Conservation (phyloP, 345 rosid genomes). For the Noccaea caerulescens region DNA sequence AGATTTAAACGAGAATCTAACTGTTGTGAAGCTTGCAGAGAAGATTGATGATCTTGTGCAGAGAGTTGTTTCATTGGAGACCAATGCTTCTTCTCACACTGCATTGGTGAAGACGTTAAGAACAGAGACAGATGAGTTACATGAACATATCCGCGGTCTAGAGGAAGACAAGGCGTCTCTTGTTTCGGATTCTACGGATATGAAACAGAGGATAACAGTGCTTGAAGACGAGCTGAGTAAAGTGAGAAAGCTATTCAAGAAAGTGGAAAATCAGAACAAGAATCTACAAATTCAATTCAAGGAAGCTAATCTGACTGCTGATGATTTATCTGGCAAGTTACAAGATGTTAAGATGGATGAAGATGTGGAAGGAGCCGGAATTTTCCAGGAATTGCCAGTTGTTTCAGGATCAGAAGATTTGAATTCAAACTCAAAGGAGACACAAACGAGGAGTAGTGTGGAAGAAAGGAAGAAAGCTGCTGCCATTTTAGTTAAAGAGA, state of each 20-base stretch:
- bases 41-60: conserved; percentile 81
- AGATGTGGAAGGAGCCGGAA: conserved; percentile 47
- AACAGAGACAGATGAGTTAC: conserved; percentile 64
- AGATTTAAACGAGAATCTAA: conserved; percentile 42
- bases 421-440: conserved; percentile 29
- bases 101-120: conserved; percentile 62
- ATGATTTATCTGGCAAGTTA: conserved; percentile 60
- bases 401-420: conserved; percentile 34
- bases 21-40: conserved; percentile 63
- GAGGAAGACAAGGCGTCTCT: conserved; percentile 67
- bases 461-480: conserved; percentile 27
- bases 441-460: conserved; percentile 7
- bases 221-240: conserved; percentile 64
- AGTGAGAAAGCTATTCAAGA: conserved; percentile 56
- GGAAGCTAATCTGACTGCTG: conserved; percentile 52
- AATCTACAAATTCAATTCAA: conserved; percentile 55
- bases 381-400: conserved; percentile 34
- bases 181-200: conserved; percentile 46
- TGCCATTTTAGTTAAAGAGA: conserved; percentile 25
- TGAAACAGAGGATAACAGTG: conserved; percentile 52
- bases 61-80: conserved; percentile 65
- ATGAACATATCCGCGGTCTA: conserved; percentile 52
- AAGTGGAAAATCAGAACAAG: conserved; percentile 52
- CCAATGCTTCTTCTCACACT: conserved; percentile 60
- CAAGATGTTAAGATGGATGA: conserved; percentile 59